Conservation (phyloP, 139 green algal genomes). For the Micractinium sp. region DNA sequence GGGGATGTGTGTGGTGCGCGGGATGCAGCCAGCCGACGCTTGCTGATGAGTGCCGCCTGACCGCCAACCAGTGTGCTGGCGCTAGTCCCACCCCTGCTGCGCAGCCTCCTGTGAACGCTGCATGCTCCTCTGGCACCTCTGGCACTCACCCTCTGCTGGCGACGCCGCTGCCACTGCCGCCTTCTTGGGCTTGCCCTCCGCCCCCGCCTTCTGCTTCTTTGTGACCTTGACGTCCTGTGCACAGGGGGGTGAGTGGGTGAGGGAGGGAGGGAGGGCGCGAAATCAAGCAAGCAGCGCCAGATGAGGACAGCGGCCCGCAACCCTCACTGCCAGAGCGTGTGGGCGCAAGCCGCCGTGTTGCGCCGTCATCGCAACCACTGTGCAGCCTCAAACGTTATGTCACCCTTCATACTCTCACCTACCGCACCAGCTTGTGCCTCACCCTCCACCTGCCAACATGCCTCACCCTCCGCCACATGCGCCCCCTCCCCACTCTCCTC, state of each 20-base stretch:
- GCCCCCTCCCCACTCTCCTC: neutral
- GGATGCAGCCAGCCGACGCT: neutral
- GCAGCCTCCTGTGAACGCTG: too few relatives aligned
- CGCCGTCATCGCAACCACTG: too few relatives aligned
- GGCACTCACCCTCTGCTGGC: conserved; percentile 9
- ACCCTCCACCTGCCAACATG: neutral
- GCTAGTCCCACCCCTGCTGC: too few relatives aligned
- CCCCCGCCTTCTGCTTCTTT: conserved; percentile 44
- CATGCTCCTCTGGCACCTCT: neutral
- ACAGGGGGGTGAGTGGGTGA: neutral
- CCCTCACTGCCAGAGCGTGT: neutral
- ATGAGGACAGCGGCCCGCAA: neutral
- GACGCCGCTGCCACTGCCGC: neutral
- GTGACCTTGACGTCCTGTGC: conserved; percentile 28
- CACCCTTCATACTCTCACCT: neutral
- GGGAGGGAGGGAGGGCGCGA: neutral
- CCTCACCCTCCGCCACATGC: neutral
- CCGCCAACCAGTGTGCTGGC: too few relatives aligned
- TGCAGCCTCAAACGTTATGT: neutral
- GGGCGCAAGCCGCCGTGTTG: too few relatives aligned
- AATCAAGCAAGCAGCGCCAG: neutral
- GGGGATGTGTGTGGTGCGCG: neutral
- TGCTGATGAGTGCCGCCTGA: too few relatives aligned
- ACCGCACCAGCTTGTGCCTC: neutral
- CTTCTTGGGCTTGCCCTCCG: conserved; percentile 41